phyloP scores from a whole-genome alignment of 805 yeast species.

The Sugiyamaella boreocaroliniensis region DNA sequence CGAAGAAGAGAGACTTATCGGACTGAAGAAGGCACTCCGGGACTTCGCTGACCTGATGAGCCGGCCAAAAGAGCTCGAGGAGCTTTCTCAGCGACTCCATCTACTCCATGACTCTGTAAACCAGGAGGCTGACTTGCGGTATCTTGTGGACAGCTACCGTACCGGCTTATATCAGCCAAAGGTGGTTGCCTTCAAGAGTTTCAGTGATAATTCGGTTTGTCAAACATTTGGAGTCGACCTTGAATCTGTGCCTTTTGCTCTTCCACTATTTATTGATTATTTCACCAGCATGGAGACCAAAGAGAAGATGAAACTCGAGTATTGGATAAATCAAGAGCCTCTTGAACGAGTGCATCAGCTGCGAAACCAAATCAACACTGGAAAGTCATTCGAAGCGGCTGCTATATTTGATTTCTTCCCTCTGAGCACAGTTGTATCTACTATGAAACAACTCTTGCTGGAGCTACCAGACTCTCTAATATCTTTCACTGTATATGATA shows the following conservation, averaged over 20 bases:
- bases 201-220: slow-evolving; percentile 45
- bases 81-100: slow-evolving; percentile 9
- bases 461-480: slow-evolving; percentile 73
- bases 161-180: slow-evolving; percentile 71
- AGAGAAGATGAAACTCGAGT: slow-evolving; percentile 32
- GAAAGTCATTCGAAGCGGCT: slow-evolving; percentile 25
- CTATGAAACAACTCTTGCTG: slow-evolving; percentile 57
- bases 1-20: slow-evolving; percentile 62
- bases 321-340: slow-evolving; percentile 46
- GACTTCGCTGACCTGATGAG: slow-evolving; percentile 55
- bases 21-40: slow-evolving; percentile 56
- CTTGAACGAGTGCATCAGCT: slow-evolving; percentile 52
- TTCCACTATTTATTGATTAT: slow-evolving; percentile 53
- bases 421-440: slow-evolving; percentile 47
- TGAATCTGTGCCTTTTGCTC: slow-evolving; percentile 54
- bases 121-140: slow-evolving; percentile 56
- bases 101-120: slow-evolving; percentile 44
- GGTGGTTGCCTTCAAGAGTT: slow-evolving; percentile 64
- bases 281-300: slow-evolving; percentile 25
- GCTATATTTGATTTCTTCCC: slow-evolving; percentile 39
- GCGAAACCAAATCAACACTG: slow-evolving; percentile 37
- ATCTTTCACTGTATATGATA: slow-evolving; percentile 55
- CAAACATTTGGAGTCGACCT: slow-evolving; percentile 80
- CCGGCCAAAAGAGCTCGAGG: slow-evolving; percentile 27
- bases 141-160: slow-evolving; percentile 51